These are phyloP conservation scores for Neurospora cerealis DNA, from an alignment of 495 filamentous ascomycete genomes.

Conservation along the genomic window DNA sequence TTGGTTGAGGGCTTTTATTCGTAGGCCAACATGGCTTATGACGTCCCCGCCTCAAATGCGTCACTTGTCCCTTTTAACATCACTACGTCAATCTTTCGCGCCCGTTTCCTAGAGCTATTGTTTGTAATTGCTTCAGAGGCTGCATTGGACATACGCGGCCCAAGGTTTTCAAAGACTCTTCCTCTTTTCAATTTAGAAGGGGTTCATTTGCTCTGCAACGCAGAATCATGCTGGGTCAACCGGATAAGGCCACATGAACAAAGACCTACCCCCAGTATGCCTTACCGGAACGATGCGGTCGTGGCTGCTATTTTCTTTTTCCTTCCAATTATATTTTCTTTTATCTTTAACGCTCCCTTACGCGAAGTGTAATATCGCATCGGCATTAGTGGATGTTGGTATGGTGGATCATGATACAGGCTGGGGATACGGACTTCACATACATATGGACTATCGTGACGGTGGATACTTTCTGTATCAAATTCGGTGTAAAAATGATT, in stretches of 20 bases:
- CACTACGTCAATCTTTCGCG: neutral
- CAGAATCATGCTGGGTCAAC: neutral
- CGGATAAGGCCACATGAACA: neutral
- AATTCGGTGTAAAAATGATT: neutral
- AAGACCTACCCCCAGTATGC: neutral
- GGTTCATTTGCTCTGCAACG: neutral
- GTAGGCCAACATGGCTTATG: conserved; percentile 8
- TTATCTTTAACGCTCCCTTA: neutral
- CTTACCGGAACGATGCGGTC: neutral
- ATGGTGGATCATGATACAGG: neutral
- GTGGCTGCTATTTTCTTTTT: neutral
- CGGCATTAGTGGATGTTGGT: conserved; percentile 45
- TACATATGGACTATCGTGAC: neutral
- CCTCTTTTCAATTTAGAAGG: neutral
- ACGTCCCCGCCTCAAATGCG: neutral
- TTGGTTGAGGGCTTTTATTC: conserved; percentile 67
- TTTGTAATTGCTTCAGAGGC: conserved; percentile 11
- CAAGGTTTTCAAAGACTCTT: neutral
- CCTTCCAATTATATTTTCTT: neutral
- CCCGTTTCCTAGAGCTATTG: conserved; percentile 1
- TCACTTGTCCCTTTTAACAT: neutral
- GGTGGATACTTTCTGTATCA: neutral
- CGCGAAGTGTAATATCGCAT: conserved; percentile 19
- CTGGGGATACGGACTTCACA: neutral
- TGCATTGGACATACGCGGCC: neutral